Percentiles rank a stretch among this genome's conserved stretches.
These are phyloP conservation scores for Sclerotinia minor DNA, from an alignment of 2,329 filamentous ascomycete species.

Conservation along the genomic window DNA sequence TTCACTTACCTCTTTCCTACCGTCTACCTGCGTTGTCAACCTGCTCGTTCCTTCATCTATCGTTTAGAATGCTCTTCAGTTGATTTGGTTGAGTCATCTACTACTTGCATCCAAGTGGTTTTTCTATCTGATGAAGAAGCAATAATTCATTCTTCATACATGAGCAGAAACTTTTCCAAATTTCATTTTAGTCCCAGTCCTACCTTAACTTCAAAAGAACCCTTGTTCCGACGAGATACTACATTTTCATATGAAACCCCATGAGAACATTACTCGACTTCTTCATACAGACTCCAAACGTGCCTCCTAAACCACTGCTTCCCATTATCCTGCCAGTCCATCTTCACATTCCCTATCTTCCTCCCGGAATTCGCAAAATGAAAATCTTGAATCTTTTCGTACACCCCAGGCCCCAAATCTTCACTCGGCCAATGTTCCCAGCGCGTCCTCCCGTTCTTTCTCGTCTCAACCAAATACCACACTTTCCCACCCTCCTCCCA, in stretches of 20 bases:
- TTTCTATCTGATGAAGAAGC: no score
- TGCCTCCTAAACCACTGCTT: neutral
- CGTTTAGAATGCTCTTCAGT: no score
- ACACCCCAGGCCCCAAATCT: neutral
- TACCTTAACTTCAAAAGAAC: no score
- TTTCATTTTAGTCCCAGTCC: no score
- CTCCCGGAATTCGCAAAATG: neutral
- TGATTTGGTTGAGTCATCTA: no score
- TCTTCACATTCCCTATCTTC: neutral
- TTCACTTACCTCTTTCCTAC: no score
- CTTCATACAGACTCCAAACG: neutral
- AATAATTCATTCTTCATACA: no score
- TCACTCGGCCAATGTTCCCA: neutral
- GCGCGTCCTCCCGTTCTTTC: neutral
- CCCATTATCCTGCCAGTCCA: neutral
- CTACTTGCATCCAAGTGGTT: no score
- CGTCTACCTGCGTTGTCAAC: no score
- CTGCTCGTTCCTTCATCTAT: no score
- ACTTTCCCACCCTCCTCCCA: neutral
- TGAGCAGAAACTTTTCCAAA: no score
- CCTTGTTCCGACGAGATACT: no score
- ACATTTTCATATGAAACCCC: neutral
- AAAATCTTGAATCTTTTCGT: neutral
- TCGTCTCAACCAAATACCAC: constrained; percentile 13
- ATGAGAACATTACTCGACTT: neutral